These are phyloP conservation scores for Lactarius deliciosus DNA, from an alignment of 768 basidiomycete genomes.

Conservation along the genomic window DNA sequence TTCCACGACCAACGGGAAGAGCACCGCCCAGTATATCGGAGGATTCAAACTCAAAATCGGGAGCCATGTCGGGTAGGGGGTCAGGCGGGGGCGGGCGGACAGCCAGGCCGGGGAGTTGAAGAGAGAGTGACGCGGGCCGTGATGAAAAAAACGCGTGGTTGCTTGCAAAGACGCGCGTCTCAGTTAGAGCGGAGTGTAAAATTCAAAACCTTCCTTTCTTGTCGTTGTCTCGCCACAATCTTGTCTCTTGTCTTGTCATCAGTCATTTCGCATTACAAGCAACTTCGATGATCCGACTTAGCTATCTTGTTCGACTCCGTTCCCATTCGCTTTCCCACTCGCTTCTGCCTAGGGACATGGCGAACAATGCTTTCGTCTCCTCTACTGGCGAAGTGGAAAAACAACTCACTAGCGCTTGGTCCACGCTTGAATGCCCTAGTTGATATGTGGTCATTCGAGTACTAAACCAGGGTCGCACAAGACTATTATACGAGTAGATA, in stretches of 20 bases:
- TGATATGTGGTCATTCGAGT: constrained; percentile 65
- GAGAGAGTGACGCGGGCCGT: constrained; percentile 16
- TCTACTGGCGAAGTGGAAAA: constrained; percentile 74
- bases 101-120: constrained; percentile 5
- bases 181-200: constrained; percentile 23
- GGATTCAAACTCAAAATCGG: constrained; percentile 48
- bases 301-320: constrained; percentile 24
- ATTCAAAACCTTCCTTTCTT: background rate
- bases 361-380: constrained; percentile 71
- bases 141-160: constrained; percentile 18
- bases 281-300: constrained; percentile 13
- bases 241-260: background rate
- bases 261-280: background rate
- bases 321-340: constrained; percentile 62
- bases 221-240: background rate
- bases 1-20: constrained; percentile 33
- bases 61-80: constrained; percentile 45
- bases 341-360: constrained; percentile 77
- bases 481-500: constrained; percentile 9
- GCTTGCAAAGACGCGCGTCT: constrained; percentile 5
- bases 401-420: constrained; percentile 46
- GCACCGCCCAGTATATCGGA: constrained; percentile 71
- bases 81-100: constrained; percentile 31
- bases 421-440: constrained; percentile 72
- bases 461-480: constrained; percentile 65